These are phyloP conservation scores for Colletotrichum eleusines DNA, from an alignment of 2,329 filamentous ascomycete species.

Conservation along the genomic window DNA sequence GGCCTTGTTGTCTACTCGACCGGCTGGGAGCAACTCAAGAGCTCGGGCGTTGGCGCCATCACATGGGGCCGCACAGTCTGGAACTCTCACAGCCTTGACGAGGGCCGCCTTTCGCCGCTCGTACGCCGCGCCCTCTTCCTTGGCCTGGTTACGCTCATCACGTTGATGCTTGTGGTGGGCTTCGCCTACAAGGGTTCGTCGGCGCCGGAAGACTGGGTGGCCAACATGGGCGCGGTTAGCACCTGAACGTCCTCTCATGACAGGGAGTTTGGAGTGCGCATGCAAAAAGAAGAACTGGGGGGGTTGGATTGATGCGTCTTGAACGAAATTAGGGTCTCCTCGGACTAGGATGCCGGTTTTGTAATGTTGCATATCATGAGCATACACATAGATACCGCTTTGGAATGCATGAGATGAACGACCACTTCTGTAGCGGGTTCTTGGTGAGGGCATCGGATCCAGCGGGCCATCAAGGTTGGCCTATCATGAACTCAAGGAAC, in stretches of 20 bases:
- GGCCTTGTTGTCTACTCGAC: conserved; percentile 65
- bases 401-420: conserved; percentile 22
- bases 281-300: not conserved
- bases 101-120: conserved; percentile 44
- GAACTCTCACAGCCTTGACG: conserved; percentile 40
- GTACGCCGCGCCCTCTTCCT: conserved; percentile 43
- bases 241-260: not conserved
- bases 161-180: conserved; percentile 42
- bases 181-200: conserved; percentile 38
- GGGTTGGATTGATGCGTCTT: conserved; percentile 4
- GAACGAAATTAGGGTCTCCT: not conserved
- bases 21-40: conserved; percentile 50
- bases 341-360: not conserved
- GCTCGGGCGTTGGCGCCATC: conserved; percentile 25
- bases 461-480: not conserved
- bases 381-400: conserved; percentile 11
- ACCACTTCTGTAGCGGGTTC: not conserved
- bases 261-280: conserved; percentile 21
- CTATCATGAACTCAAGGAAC: conserved; percentile 17
- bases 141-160: conserved; percentile 39
- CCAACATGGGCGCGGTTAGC: conserved; percentile 17
- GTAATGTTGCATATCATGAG: conserved; percentile 24
- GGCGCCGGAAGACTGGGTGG: conserved; percentile 33
- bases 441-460: not conserved
- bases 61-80: conserved; percentile 41